Evolutionary conservation across 371 early-diverging fungal species (phyloP), one percentile per base, ranked within the genome.

Genomic region (Nematocida displodere): DNA sequence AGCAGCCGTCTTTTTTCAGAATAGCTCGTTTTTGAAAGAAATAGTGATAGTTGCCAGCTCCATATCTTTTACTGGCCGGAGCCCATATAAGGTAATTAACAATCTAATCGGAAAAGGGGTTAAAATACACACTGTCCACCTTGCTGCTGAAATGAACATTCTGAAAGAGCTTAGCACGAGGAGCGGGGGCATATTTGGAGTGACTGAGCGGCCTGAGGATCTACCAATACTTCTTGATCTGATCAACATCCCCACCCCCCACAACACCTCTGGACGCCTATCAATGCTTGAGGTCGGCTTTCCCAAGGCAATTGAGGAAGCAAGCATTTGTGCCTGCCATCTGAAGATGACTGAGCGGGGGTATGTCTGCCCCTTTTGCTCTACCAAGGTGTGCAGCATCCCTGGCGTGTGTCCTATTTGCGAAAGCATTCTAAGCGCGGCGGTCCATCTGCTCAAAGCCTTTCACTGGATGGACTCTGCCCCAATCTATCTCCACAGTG

Each of bases 321-420:
- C 28, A 26, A 47, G 50, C 13, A 55, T 80, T n/a, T 82, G 83
- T 68, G 80, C 71, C 11, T 82, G 83, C 63, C 83, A 82, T 65
- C 39, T 80, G 17, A 49, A 76, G 36, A 15, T 79, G n/a, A 64
- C 47, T 7, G 28, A 65, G 13, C 26, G 11, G 29, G 67, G 81
- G 36, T 79, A 78, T 47, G 75, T 65, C 44, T 82, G 83, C 54
- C 81, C 81, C 20, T 56, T 68, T 15, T 82, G 83, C 54, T 66
- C 76, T 8, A 78, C 83, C 1, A 65, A 64, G 37, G 78, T 82
- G 22, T 82, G 83, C 63, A 36, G 24, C n/a, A 37, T 80, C 15
- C 80, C 81, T 5, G 66, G 64, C 5, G 48, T 66, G 15, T 82
- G 83, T 49, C 80, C 83, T 26, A 78, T 80, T 26, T 82, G 83